Base-by-base conservation (phyloP, 1,139 yeast genomes). In the Taphrina pruni region DNA sequence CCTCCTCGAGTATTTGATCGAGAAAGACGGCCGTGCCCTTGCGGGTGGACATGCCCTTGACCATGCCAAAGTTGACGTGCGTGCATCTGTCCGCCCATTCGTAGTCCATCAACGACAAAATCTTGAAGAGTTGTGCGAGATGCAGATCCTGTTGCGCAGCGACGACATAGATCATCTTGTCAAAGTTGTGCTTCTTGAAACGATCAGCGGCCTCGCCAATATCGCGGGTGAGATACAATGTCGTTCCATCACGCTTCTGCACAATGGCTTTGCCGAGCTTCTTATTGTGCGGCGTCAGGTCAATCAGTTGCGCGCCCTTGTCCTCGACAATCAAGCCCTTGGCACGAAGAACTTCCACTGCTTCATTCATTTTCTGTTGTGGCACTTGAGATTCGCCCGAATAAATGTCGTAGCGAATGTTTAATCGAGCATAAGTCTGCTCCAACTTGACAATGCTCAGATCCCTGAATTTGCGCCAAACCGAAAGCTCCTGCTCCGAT, bases 1-100 rank as follows among this genome's bases (percentile, higher is more conserved):
- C 93, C 79, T 92, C 97, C 80, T 94, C 96, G 75, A 95, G 84
- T 75, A 95, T 95, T 77, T 87, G 89, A 80, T 94, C 97, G 77
- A 95, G 85, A 84, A 95, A 95, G 14, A 95, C 99, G 73, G 95
- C 99, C 54, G 97, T 95, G 75, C 99, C 99, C 81, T 88, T 90
- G 84, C 99, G 88, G 72, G 99, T 94, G 46, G 97, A 89, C 99
- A 95, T 95, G 75, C 99, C 99, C 78, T 87, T 90, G 69, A 95
- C 99, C 96, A 95, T 89, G 80, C 99, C 99, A 76, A 92, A 95
- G 81, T 90, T 94, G 75, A 95, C 86, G 79, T 92, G 98, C 75
- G 84, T 85, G 76, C 94, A 82, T 70, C 84, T 84, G 74, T 85
- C 82, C 60, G 97, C 93, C 97, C 97, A 95, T 72, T 87, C 89